Base-by-base conservation (phyloP, 805 yeast species). In the Yamadazyma sp. region DNA sequence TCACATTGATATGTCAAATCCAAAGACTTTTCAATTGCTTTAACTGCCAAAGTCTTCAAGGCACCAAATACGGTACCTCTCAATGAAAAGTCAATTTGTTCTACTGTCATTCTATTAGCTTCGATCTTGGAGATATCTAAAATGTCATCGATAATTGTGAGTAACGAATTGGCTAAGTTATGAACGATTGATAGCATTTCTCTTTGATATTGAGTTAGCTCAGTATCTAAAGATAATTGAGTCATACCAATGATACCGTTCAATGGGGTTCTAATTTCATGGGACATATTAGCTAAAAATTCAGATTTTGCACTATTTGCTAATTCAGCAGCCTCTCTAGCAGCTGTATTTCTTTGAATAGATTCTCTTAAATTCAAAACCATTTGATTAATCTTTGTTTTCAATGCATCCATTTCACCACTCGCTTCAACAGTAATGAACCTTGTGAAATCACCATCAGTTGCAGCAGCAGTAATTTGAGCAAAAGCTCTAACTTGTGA, bases 211-310 rank as follows among this genome's bases (percentile, higher is more conserved):
- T 86, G 96, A 7, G 94, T 86, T 45, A 86, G 70, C 51, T 86
- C 94, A 0, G 95, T 86, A 45, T 86, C 96, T 37, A 86, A 70
- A 1, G 95, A 84, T 48, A 86, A 65, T 57, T 86, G 95, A 3
- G 95, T 86, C 91, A 86, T 86, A 53, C 95, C 95, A 49, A 86
- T 82, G 31, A 86, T 86, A 66, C 96, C 96, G 58, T 86, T 86
- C 78, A 86, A 82, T 14, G 96, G 96, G 2, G 96, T 86, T 57
- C 96, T 71, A 51, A 86, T 82, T 58, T 86, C 96, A 47, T 67
- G 73, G 11, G 62, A 56, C 62, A 56, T 86, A 53, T 86, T 86
- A 30, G 95, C 95, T 62, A 86, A 71, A 56, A 86, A 86, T 58
- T 86, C 96, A 7, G 95, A 86, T 58, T 86, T 86, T 4, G 95